Evolutionary conservation across 73 alveolate species (phyloP), one percentile per base, ranked within the genome.

Genomic region (Paramecium primaurelia): DNA sequence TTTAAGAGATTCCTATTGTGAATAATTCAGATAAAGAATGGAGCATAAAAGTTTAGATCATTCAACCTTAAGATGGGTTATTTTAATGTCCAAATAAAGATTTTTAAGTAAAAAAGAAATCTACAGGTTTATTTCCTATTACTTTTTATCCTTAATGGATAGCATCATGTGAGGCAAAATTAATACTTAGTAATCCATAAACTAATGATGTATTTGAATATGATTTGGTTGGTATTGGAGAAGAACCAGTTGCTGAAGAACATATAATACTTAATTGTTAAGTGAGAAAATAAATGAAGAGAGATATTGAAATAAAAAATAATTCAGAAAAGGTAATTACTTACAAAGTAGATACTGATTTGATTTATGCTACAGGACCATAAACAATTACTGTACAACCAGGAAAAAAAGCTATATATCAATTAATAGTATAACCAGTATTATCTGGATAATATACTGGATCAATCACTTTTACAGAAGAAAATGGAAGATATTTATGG

Each of bases 231-330:
- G 99, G 99, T 3, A 92, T 94, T 59, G 99, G 99, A 11, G 99
- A 98, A 93, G 99, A 98, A 86, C 99, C 99, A 5, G 93, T 97
- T 12, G 99, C 99, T 20, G 99, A 98, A 91, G 99, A 98, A 37
- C 99, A 98, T 77, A 97, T 97, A 0, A 98, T 97, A 18, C 93
- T 98, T 22, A 94, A 93, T 88, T 97, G 99, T 95, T 96, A 96
- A 86, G 99, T 98, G 0, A 97, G 98, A 92, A 98, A 97, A 94
- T 95, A 97, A 6, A 96, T 96, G 22, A 93, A 92, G 42, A 95
- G 95, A 84, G 93, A 89, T 64, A 96, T 98, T 28, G 97, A 94
- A 32, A 95, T 98, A 47, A 95, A 93, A 86, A 98, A 98, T 92
- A 95, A 95, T 1, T 47, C 98, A 12, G 99, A 98, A 16, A 96